Conservation (phyloP, 371 early-diverging fungal genomes). For the Mortierella sp. region DNA sequence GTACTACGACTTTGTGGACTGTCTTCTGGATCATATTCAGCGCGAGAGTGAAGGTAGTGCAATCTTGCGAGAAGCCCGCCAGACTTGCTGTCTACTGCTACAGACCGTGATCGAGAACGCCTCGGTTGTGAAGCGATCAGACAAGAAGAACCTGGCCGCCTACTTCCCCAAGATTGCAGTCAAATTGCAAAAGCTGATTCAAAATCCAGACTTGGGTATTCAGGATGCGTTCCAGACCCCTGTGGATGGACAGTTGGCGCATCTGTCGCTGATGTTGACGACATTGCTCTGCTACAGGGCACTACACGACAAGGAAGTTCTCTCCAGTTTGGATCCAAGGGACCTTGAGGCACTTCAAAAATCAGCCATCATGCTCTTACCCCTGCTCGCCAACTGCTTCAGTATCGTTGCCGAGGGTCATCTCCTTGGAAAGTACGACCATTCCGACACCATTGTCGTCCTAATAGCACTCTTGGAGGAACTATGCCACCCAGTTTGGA, state of each 20-base stretch:
- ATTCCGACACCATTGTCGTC: conserved; percentile 34
- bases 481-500: conserved; percentile 50
- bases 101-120: conserved; percentile 45
- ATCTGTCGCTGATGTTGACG: conserved; percentile 36
- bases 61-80: conserved; percentile 35
- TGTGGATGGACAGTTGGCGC: conserved; percentile 12
- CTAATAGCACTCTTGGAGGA: conserved; percentile 42
- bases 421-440: conserved; percentile 31
- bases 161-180: conserved; percentile 51
- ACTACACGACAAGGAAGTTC: conserved; percentile 45
- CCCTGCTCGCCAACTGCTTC: conserved; percentile 34
- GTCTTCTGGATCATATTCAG: conserved; percentile 56
- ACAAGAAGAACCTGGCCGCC: conserved; percentile 42
- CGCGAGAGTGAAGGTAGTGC: conserved; percentile 57
- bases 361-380: conserved; percentile 31
- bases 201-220: conserved; percentile 55
- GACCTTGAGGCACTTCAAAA: conserved; percentile 20
- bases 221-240: conserved; percentile 39
- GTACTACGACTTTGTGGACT: conserved; percentile 33
- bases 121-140: conserved; percentile 28
- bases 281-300: conserved; percentile 42
- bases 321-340: conserved; percentile 24
- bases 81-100: conserved; percentile 35
- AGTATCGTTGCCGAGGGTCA: conserved; percentile 21
- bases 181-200: conserved; percentile 63